Conservation (phyloP, 2,329 filamentous ascomycete genomes). For the Microsporum audouinii region DNA sequence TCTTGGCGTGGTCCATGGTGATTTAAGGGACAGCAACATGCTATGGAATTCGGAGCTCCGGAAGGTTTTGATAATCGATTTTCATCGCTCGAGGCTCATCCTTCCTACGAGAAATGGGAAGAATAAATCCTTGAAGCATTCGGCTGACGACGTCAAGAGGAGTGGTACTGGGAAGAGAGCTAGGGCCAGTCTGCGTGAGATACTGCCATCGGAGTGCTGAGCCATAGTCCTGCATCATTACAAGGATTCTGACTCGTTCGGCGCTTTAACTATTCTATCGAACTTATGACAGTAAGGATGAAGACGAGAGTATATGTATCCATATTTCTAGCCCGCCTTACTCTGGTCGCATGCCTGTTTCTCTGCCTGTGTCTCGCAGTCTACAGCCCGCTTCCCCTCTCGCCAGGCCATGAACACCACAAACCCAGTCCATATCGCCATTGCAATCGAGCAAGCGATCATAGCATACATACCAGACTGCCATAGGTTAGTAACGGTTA, state of each 20-base stretch:
- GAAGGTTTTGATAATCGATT: slow-evolving; percentile 17
- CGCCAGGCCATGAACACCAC: slow-evolving; percentile 10
- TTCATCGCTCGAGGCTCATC: slow-evolving; percentile 12
- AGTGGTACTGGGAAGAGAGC: too few species aligned
- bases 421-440: slow-evolving; percentile 46
- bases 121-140: too few species aligned
- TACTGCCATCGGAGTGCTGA: too few species aligned
- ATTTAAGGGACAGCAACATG: slow-evolving; percentile 16
- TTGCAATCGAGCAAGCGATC: slow-evolving; percentile 51
- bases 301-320: too few species aligned
- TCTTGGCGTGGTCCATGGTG: slow-evolving; percentile 11
- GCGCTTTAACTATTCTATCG: too few species aligned
- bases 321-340: neutral
- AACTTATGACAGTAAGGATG: too few species aligned
- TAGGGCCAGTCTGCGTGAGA: too few species aligned
- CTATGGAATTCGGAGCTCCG: slow-evolving; percentile 18
- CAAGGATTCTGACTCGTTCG: too few species aligned
- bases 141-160: too few species aligned
- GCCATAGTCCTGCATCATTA: too few species aligned
- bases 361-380: slow-evolving; percentile 2
- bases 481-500: slow-evolving; percentile 5
- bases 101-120: neutral
- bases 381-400: slow-evolving; percentile 7
- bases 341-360: neutral
- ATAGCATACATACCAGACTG: slow-evolving; percentile 62